These are phyloP conservation scores for Whalleya microplaca DNA, from an alignment of 2,329 filamentous ascomycete species.

Conservation along the genomic window DNA sequence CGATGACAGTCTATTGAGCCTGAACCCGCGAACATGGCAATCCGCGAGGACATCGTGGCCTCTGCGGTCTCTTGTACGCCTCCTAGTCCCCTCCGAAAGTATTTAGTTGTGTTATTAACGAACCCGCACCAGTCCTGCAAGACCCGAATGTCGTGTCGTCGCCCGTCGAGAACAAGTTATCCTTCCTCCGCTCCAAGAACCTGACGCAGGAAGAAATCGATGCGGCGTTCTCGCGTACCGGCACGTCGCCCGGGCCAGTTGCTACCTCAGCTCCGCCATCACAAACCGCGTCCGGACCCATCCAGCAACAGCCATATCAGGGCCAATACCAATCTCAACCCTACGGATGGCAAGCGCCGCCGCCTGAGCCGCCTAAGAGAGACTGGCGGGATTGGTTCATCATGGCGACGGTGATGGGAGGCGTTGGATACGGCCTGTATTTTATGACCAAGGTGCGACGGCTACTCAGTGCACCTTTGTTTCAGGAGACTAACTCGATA, in stretches of 20 bases:
- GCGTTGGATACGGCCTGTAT: conserved; percentile 87
- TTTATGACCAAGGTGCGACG: conserved; percentile 75
- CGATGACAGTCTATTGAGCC: conserved; percentile 16
- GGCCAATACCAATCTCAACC: conserved; percentile 52
- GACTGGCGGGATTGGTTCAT: conserved; percentile 99
- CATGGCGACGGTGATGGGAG: conserved; percentile 93
- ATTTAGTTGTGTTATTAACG: conserved; percentile 25
- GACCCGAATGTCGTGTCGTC: conserved; percentile 90
- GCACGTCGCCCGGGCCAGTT: conserved; percentile 52
- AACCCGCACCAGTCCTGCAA: conserved; percentile 72
- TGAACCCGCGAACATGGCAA: conserved; percentile 62
- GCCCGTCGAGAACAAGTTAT: conserved; percentile 88
- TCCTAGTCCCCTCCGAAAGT: conserved; percentile 2
- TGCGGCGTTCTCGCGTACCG: conserved; percentile 75
- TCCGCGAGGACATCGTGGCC: conserved; percentile 76
- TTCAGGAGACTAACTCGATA: conserved; percentile 38
- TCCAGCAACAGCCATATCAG: conserved; percentile 47
- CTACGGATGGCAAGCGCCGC: conserved; percentile 60
- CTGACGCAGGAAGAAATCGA: conserved; percentile 95
- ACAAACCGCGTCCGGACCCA: conserved; percentile 48
- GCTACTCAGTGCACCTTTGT: background rate
- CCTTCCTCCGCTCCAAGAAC: conserved; percentile 95
- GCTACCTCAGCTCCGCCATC: conserved; percentile 46
- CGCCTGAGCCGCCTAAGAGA: conserved; percentile 69
- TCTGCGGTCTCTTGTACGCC: conserved; percentile 39